These are phyloP conservation scores for Pelargonium nanum DNA, from an alignment of 345 rosid species.

Conservation along the genomic window DNA sequence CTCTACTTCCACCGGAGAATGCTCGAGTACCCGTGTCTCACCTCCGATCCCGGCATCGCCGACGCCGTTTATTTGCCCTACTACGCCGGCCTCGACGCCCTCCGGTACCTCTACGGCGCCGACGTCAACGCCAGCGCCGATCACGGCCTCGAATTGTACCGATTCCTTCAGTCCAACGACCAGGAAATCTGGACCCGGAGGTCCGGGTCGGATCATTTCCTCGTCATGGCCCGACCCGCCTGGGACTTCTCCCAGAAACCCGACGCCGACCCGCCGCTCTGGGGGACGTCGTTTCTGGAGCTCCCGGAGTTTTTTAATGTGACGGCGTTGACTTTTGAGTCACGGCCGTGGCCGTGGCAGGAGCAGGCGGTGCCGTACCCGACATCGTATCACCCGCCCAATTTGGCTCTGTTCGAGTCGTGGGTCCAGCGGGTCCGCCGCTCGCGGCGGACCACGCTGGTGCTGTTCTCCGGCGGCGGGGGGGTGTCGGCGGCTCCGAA, in stretches of 20 bases:
- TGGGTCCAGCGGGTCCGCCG: slow-evolving; percentile 58
- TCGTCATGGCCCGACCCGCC: slow-evolving; percentile 85
- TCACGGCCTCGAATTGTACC: slow-evolving; percentile 63
- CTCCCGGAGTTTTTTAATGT: slow-evolving; percentile 66
- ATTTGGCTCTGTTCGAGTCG: slow-evolving; percentile 38
- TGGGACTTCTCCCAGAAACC: slow-evolving; percentile 88
- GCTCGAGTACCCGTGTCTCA: slow-evolving; percentile 76
- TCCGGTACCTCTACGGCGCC: slow-evolving; percentile 68
- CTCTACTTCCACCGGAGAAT: slow-evolving; percentile 74
- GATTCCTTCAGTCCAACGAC: slow-evolving; percentile 29
- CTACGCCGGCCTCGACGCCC: slow-evolving; percentile 66
- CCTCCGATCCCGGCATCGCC: slow-evolving; percentile 61
- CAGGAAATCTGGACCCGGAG: slow-evolving; percentile 49
- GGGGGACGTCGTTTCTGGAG: slow-evolving; percentile 92
- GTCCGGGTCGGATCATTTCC: slow-evolving; percentile 68
- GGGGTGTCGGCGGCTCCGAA: slow-evolving; percentile 51
- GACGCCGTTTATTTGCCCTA: slow-evolving; percentile 71
- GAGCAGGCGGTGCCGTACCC: slow-evolving; percentile 88
- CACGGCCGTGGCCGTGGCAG: slow-evolving; percentile 82
- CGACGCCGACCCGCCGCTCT: slow-evolving; percentile 58
- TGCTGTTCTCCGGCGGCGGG: slow-evolving; percentile 89
- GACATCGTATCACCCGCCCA: slow-evolving; percentile 84
- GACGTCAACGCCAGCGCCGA: slow-evolving; percentile 54
- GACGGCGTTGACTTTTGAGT: slow-evolving; percentile 58
- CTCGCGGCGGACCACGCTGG: slow-evolving; percentile 41